Evolutionary conservation across 192 early-diverging fungal species (phyloP).

Genomic region (Geosiphon pyriformis): DNA sequence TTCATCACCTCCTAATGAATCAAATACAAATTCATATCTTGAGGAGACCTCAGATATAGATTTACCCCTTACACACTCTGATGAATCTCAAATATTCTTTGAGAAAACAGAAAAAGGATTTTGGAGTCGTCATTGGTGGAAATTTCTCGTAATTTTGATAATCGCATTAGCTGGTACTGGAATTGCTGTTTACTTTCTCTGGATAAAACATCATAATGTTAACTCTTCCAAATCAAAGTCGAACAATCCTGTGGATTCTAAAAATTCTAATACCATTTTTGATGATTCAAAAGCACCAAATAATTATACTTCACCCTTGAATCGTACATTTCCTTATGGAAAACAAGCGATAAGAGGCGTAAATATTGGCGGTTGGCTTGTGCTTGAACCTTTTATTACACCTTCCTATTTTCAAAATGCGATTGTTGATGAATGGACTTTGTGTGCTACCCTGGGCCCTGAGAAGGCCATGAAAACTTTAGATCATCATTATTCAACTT

Average conservation of each 20-base stretch:
- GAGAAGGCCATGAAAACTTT: conserved; percentile 43
- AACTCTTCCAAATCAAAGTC: background rate
- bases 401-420: conserved; percentile 40
- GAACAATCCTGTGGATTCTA: background rate
- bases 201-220: background rate
- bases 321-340: conserved; percentile 36
- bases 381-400: conserved; percentile 56
- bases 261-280: background rate
- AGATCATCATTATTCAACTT: conserved; percentile 53
- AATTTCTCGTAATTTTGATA: background rate
- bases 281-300: conserved; percentile 32
- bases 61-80: too few species aligned
- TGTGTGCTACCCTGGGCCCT: conserved; percentile 53
- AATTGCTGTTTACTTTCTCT: background rate
- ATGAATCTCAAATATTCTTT: too few species aligned
- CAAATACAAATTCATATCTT: too few species aligned
- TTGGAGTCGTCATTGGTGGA: background rate
- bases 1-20: too few species aligned
- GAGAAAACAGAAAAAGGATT: background rate
- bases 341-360: conserved; percentile 53
- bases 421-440: conserved; percentile 60
- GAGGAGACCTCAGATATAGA: too few species aligned
- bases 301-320: conserved; percentile 35
- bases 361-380: conserved; percentile 67
- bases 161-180: background rate